phyloP scores from a whole-genome alignment of 2,329 filamentous ascomycete species.

The Fusarium staphyleae region DNA sequence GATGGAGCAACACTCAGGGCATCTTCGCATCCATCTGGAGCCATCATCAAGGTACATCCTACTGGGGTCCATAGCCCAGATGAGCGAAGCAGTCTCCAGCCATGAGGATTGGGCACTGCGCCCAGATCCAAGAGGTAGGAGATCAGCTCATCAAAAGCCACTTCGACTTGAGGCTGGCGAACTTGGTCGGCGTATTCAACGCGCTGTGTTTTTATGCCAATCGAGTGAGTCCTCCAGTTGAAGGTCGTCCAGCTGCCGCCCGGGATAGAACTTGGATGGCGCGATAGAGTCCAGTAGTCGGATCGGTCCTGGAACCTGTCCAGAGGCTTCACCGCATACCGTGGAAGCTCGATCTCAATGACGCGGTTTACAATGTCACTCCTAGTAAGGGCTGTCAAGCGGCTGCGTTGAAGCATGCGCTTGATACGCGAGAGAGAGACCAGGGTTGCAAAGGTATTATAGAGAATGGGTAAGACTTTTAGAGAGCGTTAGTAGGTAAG shows the following conservation, averaged over 20 bases:
- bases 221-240: conserved; percentile 69
- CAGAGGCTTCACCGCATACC: conserved; percentile 68
- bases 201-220: conserved; percentile 67
- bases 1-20: conserved; percentile 62
- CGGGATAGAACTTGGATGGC: conserved; percentile 59
- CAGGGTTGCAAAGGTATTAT: conserved; percentile 68
- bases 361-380: conserved; percentile 70
- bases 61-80: conserved; percentile 68
- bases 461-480: conserved; percentile 67
- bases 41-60: conserved; percentile 63
- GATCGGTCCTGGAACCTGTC: conserved; percentile 60
- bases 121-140: conserved; percentile 69
- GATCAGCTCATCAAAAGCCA: conserved; percentile 65
- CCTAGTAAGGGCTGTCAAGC: conserved; percentile 66
- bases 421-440: conserved; percentile 67
- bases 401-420: conserved; percentile 62
- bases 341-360: conserved; percentile 70
- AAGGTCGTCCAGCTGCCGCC: conserved; percentile 71
- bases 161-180: conserved; percentile 60
- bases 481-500: background rate
- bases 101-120: conserved; percentile 65
- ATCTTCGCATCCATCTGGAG: conserved; percentile 56
- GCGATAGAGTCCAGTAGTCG: conserved; percentile 65
- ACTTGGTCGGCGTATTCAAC: conserved; percentile 67
- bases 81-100: conserved; percentile 63